Evolutionary conservation across 1,284 basidiomycete species (phyloP).

Genomic region (Sphaerobolus stellatus): DNA sequence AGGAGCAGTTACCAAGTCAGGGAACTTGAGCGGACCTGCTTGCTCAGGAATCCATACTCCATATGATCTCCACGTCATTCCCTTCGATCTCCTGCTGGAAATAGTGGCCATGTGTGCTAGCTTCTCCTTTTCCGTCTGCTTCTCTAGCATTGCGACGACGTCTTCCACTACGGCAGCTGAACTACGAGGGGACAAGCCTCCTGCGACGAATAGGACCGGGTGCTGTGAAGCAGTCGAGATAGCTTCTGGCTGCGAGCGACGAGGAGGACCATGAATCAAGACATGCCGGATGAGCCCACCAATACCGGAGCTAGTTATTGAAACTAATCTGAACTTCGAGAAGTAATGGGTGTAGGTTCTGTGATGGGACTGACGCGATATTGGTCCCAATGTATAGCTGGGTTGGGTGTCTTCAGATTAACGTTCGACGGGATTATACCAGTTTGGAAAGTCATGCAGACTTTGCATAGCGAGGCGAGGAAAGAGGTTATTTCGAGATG

Average conservation of each 20-base stretch:
- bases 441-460: constrained; percentile 36
- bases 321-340: constrained; percentile 28
- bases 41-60: constrained; percentile 18
- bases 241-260: background rate
- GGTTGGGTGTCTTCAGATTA: constrained; percentile 37
- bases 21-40: background rate
- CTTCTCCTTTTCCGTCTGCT: constrained; percentile 7
- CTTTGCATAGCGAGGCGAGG: constrained; percentile 41
- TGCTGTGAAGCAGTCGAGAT: background rate
- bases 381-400: constrained; percentile 38
- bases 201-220: constrained; percentile 31
- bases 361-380: constrained; percentile 26
- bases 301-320: constrained; percentile 44
- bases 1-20: constrained; percentile 16
- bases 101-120: constrained; percentile 10
- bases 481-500: constrained; percentile 44
- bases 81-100: constrained; percentile 17
- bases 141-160: constrained; percentile 18
- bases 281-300: constrained; percentile 44
- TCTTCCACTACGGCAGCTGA: constrained; percentile 22
- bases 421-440: constrained; percentile 40
- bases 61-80: constrained; percentile 35
- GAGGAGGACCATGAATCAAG: constrained; percentile 36
- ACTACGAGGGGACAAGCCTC: constrained; percentile 37
- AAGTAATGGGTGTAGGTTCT: constrained; percentile 21